These are phyloP conservation scores for Acanthamoeba royreba DNA, from an alignment of 208 protist genomes.

Conservation along the genomic window DNA sequence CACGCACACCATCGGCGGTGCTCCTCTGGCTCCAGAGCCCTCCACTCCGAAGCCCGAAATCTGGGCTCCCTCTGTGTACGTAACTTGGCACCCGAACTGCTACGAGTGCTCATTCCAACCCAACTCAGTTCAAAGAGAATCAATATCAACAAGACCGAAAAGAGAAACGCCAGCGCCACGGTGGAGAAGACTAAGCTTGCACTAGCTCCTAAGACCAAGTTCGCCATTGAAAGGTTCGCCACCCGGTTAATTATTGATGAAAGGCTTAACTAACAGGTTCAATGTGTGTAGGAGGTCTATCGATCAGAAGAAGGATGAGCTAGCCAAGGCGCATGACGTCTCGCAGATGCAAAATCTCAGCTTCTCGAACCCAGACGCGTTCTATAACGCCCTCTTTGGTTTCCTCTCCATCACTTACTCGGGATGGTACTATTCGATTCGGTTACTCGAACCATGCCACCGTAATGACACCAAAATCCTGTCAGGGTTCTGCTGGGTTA, in stretches of 20 bases:
- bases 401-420: not conserved
- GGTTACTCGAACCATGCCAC: too few relatives aligned
- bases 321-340: slow-evolving; percentile 12
- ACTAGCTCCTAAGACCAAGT: not conserved
- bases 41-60: not conserved
- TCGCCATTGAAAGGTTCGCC: not conserved
- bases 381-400: not conserved
- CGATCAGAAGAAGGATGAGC: not conserved
- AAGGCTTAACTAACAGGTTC: too few relatives aligned
- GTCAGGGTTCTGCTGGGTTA: slow-evolving; percentile 11
- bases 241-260: too few relatives aligned
- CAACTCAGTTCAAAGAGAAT: not conserved
- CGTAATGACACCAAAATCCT: too few relatives aligned
- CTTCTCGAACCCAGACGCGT: not conserved
- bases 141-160: not conserved
- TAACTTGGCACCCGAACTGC: too few relatives aligned
- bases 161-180: not conserved
- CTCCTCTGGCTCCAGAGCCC: not conserved
- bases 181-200: not conserved
- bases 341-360: not conserved
- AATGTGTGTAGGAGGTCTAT: not conserved
- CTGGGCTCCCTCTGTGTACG: not conserved
- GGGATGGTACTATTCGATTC: not conserved
- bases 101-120: too few relatives aligned
- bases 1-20: not conserved